Percentiles rank a stretch among this genome's conserved stretches.
Evolutionary conservation across 1,139 yeast genomes (phyloP).

Genomic region (Lodderomyces beijingensis): DNA sequence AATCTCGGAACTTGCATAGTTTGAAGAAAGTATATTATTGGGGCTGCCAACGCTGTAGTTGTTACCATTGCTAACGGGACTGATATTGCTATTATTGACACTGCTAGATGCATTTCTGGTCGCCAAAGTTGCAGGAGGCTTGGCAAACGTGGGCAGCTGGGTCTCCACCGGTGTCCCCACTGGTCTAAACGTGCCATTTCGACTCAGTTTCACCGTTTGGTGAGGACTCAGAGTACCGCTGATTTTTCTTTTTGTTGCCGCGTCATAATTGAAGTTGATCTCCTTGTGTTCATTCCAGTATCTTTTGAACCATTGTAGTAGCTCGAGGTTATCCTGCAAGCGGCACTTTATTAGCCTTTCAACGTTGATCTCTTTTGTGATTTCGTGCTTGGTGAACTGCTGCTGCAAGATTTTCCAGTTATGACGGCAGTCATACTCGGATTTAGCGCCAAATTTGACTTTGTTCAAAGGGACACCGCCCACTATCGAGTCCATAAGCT

Average conservation of each 20-base stretch:
- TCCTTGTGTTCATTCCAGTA: slow-evolving; percentile 77
- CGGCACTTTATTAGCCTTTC: slow-evolving; percentile 81
- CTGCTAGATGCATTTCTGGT: too few species aligned
- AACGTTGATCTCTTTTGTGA: slow-evolving; percentile 75
- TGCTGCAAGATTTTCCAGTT: slow-evolving; percentile 86
- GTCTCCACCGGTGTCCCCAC: not conserved
- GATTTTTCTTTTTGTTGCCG: slow-evolving; percentile 32
- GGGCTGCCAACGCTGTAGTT: slow-evolving; percentile 1
- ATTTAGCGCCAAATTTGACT: slow-evolving; percentile 60
- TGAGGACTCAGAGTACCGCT: slow-evolving; percentile 2
- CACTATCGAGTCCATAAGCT: slow-evolving; percentile 78
- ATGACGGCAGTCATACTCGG: slow-evolving; percentile 73
- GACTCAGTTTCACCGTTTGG: slow-evolving; percentile 1
- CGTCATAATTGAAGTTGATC: slow-evolving; percentile 59
- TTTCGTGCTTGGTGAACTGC: slow-evolving; percentile 63
- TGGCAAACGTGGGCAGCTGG: slow-evolving; percentile 1
- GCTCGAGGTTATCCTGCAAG: slow-evolving; percentile 90
- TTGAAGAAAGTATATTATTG: slow-evolving; percentile 2
- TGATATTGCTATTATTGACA: too few species aligned
- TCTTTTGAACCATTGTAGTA: slow-evolving; percentile 85
- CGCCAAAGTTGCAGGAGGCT: not conserved
- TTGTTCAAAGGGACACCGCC: slow-evolving; percentile 76
- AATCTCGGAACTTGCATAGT: slow-evolving; percentile 5
- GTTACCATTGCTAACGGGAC: slow-evolving; percentile 1
- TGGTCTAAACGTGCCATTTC: slow-evolving; percentile 1